Evolutionary conservation across 192 early-diverging fungal species (phyloP).

Genomic region (Rhizophagus sp.): DNA sequence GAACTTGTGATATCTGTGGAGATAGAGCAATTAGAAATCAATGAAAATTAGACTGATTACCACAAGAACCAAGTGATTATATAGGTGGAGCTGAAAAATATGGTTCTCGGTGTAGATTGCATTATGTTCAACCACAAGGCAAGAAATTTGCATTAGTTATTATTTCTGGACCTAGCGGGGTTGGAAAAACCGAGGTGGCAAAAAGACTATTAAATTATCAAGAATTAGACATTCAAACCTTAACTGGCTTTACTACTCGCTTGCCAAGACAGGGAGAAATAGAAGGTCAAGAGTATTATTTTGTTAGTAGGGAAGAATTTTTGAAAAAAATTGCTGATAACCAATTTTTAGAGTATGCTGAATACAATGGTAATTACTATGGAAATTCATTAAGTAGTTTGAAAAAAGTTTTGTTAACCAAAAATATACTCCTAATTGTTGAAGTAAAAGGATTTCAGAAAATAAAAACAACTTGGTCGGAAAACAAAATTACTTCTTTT

Average conservation of each 20-base stretch:
- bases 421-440: too few relatives aligned
- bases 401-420: too few relatives aligned
- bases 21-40: neutral
- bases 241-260: constrained; percentile 14
- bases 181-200: neutral
- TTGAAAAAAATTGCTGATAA: neutral
- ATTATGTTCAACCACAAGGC: neutral
- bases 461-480: too few relatives aligned
- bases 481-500: too few relatives aligned
- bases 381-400: too few relatives aligned
- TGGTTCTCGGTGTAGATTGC: constrained; percentile 2
- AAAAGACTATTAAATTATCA: constrained; percentile 15
- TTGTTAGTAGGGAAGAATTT: constrained; percentile 13
- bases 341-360: neutral
- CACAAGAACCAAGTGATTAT: neutral
- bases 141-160: neutral
- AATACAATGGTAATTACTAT: constrained; percentile 12
- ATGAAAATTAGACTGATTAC: constrained; percentile 15
- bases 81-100: constrained; percentile 18
- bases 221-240: too few relatives aligned
- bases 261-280: neutral
- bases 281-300: constrained; percentile 6
- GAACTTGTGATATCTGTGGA: neutral
- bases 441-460: too few relatives aligned
- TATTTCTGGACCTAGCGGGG: constrained; percentile 1